phyloP scores from a whole-genome alignment of 2,329 filamentous ascomycete genomes.

The Thelonectria discophora region DNA sequence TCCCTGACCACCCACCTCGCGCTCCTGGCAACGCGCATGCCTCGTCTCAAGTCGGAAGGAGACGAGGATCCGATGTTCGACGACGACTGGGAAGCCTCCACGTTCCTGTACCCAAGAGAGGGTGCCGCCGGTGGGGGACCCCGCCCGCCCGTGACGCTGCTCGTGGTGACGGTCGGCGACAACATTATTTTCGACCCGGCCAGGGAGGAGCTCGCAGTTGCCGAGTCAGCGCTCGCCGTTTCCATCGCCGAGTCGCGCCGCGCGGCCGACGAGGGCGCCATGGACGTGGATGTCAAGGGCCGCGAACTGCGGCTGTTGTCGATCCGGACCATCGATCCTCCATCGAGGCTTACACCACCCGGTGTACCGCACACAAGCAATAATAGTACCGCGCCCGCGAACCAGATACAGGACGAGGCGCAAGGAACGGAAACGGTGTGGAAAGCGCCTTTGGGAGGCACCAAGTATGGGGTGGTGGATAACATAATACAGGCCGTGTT shows the following conservation, averaged over 20 bases:
- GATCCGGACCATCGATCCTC: conserved; percentile 78
- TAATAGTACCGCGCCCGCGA: conserved; percentile 46
- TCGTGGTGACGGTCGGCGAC: conserved; percentile 84
- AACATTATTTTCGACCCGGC: conserved; percentile 96
- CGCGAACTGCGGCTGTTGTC: conserved; percentile 69
- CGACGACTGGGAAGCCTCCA: conserved; percentile 92
- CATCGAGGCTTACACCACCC: conserved; percentile 75
- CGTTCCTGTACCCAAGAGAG: conserved; percentile 75
- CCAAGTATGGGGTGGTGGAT: conserved; percentile 77
- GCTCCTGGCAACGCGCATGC: conserved; percentile 85
- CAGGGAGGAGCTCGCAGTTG: conserved; percentile 90
- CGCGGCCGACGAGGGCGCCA: conserved; percentile 41
- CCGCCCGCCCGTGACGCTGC: conserved; percentile 85
- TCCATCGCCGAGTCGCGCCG: conserved; percentile 69
- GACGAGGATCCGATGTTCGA: conserved; percentile 98
- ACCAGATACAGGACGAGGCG: conserved; percentile 55
- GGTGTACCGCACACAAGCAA: conserved; percentile 73
- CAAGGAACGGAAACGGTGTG: conserved; percentile 78
- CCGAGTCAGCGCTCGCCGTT: conserved; percentile 86
- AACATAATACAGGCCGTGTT: conserved; percentile 81
- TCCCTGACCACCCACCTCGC: conserved; percentile 94
- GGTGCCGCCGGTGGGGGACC: conserved; percentile 44
- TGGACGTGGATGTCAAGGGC: conserved; percentile 53
- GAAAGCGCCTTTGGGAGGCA: conserved; percentile 84
- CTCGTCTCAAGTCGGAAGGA: conserved; percentile 83